A percentile compares a stretch with the other conserved stretches of the same genome.
Evolutionary conservation across 73 alveolate species (phyloP).

Genomic region (Blepharisma stoltei): DNA sequence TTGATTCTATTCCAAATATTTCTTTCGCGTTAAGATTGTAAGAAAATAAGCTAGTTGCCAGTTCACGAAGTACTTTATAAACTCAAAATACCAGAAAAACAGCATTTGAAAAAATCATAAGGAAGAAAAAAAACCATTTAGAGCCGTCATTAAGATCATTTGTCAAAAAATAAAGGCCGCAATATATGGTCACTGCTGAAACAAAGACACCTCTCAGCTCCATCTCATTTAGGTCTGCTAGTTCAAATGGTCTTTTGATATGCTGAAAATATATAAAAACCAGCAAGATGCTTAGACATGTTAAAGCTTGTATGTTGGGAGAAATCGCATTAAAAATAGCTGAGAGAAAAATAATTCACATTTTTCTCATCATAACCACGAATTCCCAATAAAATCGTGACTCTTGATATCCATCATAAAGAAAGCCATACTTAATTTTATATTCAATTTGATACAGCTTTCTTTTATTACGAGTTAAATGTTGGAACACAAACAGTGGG

Average conservation of each 20-base stretch:
- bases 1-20: too few species aligned
- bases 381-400: background rate
- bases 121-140: too few species aligned
- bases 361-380: background rate
- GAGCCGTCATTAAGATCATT: too few species aligned
- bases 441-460: background rate
- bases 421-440: constrained; percentile 3
- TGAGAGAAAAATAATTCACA: background rate
- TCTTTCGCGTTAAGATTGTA: too few species aligned
- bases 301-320: background rate
- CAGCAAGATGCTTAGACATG: background rate
- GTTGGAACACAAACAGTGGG: background rate
- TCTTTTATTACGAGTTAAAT: background rate
- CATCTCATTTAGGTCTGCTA: background rate
- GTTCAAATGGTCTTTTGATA: background rate
- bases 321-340: background rate
- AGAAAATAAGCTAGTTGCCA: too few species aligned
- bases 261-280: background rate
- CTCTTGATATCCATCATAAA: background rate
- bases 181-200: background rate
- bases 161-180: background rate
- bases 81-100: too few species aligned
- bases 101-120: too few species aligned
- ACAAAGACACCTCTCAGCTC: background rate
- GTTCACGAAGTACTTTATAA: too few species aligned